Evolutionary conservation across 257 asterid species (phyloP).

Genomic region (Nicotiana knightiana): DNA sequence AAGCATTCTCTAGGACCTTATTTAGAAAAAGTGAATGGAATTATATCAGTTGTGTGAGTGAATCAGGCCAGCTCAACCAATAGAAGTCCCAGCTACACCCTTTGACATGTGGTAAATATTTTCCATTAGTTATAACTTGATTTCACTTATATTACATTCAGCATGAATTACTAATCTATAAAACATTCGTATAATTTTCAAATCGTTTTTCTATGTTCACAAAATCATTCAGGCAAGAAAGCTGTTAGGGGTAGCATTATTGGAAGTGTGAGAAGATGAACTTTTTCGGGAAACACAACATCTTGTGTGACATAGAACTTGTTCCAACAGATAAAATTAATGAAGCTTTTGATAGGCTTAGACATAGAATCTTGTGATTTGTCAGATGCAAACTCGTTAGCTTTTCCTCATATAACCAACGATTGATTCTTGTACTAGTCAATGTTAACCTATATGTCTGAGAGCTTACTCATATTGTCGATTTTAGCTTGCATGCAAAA

Average conservation of each 20-base stretch:
- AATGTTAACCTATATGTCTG: too few relatives aligned
- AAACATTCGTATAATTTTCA: neutral
- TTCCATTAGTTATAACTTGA: neutral
- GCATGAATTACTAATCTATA: neutral
- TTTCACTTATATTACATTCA: too few relatives aligned
- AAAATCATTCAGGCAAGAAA: slow-evolving; percentile 47
- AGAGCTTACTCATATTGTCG: too few relatives aligned
- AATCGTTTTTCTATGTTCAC: neutral
- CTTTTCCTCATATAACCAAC: too few relatives aligned
- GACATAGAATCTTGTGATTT: too few relatives aligned
- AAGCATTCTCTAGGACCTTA: slow-evolving; percentile 62
- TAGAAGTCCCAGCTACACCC: slow-evolving; percentile 72
- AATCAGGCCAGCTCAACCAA: slow-evolving; percentile 56
- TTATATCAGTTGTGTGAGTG: slow-evolving; percentile 65
- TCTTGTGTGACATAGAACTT: slow-evolving; percentile 63
- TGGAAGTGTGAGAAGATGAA: slow-evolving; percentile 72
- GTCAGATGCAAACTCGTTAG: too few relatives aligned
- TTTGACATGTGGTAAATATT: slow-evolving; percentile 47
- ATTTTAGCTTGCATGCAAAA: too few relatives aligned
- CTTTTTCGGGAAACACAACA: slow-evolving; percentile 53
- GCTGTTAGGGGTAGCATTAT: slow-evolving; percentile 74
- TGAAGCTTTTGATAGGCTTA: slow-evolving; percentile 51
- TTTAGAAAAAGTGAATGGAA: slow-evolving; percentile 66
- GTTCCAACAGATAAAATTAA: slow-evolving; percentile 45
- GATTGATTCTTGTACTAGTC: too few relatives aligned